Conservation (phyloP, 2,329 filamentous ascomycete genomes). For the Fusarium floridanum region DNA sequence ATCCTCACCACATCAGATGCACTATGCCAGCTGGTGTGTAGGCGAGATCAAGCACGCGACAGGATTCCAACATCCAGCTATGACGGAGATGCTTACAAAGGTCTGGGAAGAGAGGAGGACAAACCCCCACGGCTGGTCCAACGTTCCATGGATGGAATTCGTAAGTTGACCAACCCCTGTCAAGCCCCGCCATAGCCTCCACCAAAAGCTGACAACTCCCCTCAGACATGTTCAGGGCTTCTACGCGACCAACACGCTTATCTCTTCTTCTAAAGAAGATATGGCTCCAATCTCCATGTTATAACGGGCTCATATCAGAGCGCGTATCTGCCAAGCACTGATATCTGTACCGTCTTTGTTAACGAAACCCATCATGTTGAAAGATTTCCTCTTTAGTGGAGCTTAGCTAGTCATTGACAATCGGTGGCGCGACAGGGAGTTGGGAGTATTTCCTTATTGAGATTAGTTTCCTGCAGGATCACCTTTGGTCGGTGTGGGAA, state of each 20-base stretch:
- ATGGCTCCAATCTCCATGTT: background rate
- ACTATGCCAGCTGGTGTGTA: slow-evolving; percentile 44
- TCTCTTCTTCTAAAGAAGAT: slow-evolving; percentile 33
- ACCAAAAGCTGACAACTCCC: background rate
- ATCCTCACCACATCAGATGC: slow-evolving; percentile 38
- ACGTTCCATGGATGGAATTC: slow-evolving; percentile 49
- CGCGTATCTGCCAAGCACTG: background rate
- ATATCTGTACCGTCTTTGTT: background rate
- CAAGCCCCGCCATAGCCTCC: background rate
- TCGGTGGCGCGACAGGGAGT: background rate
- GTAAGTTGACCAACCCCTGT: slow-evolving; percentile 26
- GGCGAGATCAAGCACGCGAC: slow-evolving; percentile 43
- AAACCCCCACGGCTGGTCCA: slow-evolving; percentile 28
- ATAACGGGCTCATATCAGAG: background rate
- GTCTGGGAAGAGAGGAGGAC: slow-evolving; percentile 42
- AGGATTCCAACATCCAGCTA: slow-evolving; percentile 42
- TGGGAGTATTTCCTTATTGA: slow-evolving; percentile 26
- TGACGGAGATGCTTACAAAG: slow-evolving; percentile 42
- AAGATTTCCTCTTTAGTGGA: background rate
- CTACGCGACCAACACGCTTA: slow-evolving; percentile 34
- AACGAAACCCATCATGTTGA: background rate
- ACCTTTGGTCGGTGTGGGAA: background rate
- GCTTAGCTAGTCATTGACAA: background rate
- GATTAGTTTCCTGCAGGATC: slow-evolving; percentile 6
- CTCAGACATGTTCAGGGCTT: slow-evolving; percentile 36